Base-by-base conservation (phyloP, 306 rosid species). In the Gastrolobium villosum region DNA sequence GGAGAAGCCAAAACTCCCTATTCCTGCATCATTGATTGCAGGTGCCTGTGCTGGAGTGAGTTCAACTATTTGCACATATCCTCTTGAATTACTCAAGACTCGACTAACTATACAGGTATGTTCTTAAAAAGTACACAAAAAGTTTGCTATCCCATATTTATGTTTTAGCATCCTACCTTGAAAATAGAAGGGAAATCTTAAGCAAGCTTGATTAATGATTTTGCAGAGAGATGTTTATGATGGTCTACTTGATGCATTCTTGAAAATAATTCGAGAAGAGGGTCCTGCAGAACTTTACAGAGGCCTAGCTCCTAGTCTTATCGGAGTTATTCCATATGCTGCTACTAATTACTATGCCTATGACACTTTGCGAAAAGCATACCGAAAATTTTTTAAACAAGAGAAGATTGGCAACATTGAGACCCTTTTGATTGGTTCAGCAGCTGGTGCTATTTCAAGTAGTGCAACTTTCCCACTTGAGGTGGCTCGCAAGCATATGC, bases 401-500 rank as follows among this genome's bases (percentile, higher is more conserved):
- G 94, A 91, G 86, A 87, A 82, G 78, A 91, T 95, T 0, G 99
- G 99, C 70, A 93, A 95, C 85, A 79, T 95, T n/a, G 93, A 95
- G 64, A 95, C 99, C 69, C 97, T 95, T 72, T 86, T 95, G 67
- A 95, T 95, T 43, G 99, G 99, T 69, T 93, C 98, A 48, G 91
- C 89, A 5, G 97, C 99, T 0, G 98, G 98, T 65, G 99, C 99
- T 63, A 75, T 96, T 74, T 96, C 98, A 34, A 96, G 99, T 20
- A 88, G 80, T 10, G 96, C 98, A 0, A 96, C 99, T 6, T 96
- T 93, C 88, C 99, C 99, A 2, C 94, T 96, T 0, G 98, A 96
- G 89, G 99, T 96, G 31, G 98, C 94, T 75, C 98, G 99, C 79
- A 95, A 95, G 87, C 99, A 95, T 31, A 95, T 95, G 99, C 99